A percentile compares a stretch with the other conserved stretches of the same genome.
Conservation (phyloP, 2,329 filamentous ascomycete species). For the Teratosphaeria nubilosa region DNA sequence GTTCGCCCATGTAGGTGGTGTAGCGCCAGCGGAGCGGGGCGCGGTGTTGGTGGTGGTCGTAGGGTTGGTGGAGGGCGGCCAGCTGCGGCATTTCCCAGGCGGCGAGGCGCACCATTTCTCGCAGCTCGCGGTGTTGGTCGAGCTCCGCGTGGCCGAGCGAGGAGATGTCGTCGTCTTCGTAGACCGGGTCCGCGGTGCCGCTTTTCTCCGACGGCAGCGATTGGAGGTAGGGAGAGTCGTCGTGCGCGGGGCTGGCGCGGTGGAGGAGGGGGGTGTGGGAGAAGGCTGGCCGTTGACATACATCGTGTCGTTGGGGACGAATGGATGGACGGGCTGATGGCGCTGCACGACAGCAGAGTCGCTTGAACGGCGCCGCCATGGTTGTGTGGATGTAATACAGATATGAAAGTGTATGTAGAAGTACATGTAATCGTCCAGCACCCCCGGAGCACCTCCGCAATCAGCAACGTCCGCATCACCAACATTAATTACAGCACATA, state of each 20-base stretch:
- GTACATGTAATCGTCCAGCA: not conserved
- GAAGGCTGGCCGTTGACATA: constrained; percentile 2
- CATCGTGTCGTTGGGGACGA: not conserved
- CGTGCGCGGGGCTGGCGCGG: not conserved
- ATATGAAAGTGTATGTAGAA: not conserved
- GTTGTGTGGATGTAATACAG: not conserved
- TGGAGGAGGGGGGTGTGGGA: constrained; percentile 1
- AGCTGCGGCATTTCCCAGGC: constrained; percentile 95
- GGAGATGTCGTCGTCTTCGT: constrained; percentile 74
- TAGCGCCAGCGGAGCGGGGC: constrained; percentile 77
- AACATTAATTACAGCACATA: not conserved
- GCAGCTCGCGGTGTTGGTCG: constrained; percentile 75
- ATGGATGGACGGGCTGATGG: constrained; percentile 6
- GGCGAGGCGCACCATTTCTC: constrained; percentile 76
- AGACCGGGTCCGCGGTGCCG: constrained; percentile 25
- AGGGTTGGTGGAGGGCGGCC: constrained; percentile 70
- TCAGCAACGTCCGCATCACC: not conserved
- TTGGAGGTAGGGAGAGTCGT: constrained; percentile 2
- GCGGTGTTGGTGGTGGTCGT: constrained; percentile 54
- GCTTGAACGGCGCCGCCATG: constrained; percentile 22
- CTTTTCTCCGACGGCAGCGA: constrained; percentile 1
- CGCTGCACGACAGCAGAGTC: constrained; percentile 17
- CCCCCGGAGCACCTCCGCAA: not conserved
- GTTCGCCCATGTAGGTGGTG: constrained; percentile 91
- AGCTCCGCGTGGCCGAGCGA: constrained; percentile 75